Conservation (phyloP, 805 yeast species). For the Kluyveromyces wickerhamii region DNA sequence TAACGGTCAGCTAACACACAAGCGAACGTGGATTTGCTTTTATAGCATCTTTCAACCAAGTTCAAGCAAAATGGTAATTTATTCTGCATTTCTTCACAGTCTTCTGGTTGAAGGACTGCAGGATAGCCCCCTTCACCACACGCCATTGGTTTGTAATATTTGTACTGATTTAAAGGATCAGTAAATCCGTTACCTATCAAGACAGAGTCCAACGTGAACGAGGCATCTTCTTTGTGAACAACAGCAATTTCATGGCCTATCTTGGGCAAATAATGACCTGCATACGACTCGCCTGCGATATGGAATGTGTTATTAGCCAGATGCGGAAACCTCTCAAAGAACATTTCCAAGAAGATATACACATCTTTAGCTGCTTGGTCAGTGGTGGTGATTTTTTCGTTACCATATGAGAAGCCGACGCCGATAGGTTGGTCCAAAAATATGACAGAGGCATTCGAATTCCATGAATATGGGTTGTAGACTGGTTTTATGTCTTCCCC, state of each 20-base stretch:
- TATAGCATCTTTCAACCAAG: conserved; percentile 59
- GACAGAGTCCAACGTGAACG: conserved; percentile 65
- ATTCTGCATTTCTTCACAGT: conserved; percentile 56
- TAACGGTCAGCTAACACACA: conserved; percentile 81
- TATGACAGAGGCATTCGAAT: conserved; percentile 79
- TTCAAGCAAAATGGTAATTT: conserved; percentile 58
- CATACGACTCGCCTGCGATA: conserved; percentile 79
- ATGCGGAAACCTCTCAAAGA: conserved; percentile 78
- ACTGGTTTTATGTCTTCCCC: conserved; percentile 58
- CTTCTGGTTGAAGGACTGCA: conserved; percentile 59
- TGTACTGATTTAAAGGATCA: conserved; percentile 72
- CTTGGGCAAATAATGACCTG: conserved; percentile 75
- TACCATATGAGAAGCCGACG: conserved; percentile 83
- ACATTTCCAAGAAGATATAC: conserved; percentile 71
- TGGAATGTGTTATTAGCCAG: conserved; percentile 53
- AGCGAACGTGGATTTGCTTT: conserved; percentile 51
- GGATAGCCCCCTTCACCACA: conserved; percentile 85
- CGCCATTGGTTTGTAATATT: conserved; percentile 85
- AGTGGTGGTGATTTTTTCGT: conserved; percentile 53
- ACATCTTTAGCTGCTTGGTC: conserved; percentile 85
- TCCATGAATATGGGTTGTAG: conserved; percentile 84
- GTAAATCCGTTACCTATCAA: conserved; percentile 92
- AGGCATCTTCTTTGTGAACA: conserved; percentile 36
- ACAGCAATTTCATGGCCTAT: conserved; percentile 47
- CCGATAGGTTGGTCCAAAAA: conserved; percentile 92